Conservation (phyloP, 2,329 filamentous ascomycete genomes). For the Cercospora nicotianae region DNA sequence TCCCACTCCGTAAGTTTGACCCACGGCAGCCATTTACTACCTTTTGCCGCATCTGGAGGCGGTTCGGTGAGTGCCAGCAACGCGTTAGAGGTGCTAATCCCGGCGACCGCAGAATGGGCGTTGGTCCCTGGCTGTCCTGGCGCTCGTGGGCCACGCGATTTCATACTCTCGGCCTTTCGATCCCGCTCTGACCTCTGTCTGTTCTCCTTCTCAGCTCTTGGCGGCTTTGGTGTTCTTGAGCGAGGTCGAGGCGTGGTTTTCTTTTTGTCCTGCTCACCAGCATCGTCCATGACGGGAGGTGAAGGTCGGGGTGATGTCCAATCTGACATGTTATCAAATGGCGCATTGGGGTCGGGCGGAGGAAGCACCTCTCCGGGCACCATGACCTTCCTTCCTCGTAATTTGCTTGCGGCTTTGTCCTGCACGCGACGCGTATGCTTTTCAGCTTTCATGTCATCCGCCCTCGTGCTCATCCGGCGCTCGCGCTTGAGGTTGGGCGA, state of each 20-base stretch:
- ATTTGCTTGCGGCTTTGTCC: conserved; percentile 39
- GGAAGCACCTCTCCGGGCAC: conserved; percentile 48
- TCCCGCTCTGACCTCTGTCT: conserved; percentile 35
- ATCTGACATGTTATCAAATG: conserved; percentile 40
- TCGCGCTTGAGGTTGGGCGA: conserved; percentile 39
- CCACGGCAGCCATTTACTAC: conserved; percentile 64
- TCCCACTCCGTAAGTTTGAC: conserved; percentile 66
- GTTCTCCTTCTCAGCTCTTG: conserved; percentile 32
- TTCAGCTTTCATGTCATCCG: conserved; percentile 32
- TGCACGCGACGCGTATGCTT: conserved; percentile 30
- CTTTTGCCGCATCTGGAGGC: conserved; percentile 58
- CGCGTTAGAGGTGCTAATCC: conserved; percentile 63
- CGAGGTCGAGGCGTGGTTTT: conserved; percentile 31
- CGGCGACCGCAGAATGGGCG: conserved; percentile 55
- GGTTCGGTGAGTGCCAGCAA: conserved; percentile 60
- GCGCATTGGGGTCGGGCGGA: conserved; percentile 46
- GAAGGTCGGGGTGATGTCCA: conserved; percentile 41
- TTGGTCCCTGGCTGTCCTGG: conserved; percentile 54
- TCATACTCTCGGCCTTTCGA: conserved; percentile 43
- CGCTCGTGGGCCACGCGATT: conserved; percentile 43
- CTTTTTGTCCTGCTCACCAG: conserved; percentile 22
- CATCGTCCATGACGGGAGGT: conserved; percentile 32
- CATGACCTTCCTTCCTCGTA: conserved; percentile 42
- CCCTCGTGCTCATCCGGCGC: conserved; percentile 33
- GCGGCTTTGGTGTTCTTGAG: conserved; percentile 41